These are phyloP conservation scores for Antrodiella citrinella DNA, from an alignment of 768 basidiomycete species.

Conservation along the genomic window DNA sequence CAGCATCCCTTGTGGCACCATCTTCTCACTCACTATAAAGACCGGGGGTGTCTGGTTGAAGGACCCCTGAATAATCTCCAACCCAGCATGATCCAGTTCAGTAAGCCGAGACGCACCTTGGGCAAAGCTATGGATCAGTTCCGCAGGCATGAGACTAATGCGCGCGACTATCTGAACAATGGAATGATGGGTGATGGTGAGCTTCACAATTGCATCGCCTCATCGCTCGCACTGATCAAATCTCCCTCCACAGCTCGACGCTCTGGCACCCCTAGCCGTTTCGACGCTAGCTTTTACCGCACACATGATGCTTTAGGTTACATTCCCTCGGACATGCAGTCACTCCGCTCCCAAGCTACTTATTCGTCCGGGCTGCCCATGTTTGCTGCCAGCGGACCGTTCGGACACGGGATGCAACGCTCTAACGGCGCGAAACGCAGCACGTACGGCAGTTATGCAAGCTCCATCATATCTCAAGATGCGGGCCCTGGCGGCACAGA, in stretches of 20 bases:
- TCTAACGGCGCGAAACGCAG: constrained; percentile 65
- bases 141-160: constrained; percentile 87
- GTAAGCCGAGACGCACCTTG: constrained; percentile 87
- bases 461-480: constrained; percentile 91
- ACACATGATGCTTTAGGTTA: constrained; percentile 91
- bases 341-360: constrained; percentile 92
- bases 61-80: constrained; percentile 95
- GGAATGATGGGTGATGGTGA: constrained; percentile 43
- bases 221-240: constrained; percentile 5
- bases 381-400: constrained; percentile 64
- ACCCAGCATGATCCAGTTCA: constrained; percentile 98
- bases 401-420: constrained; percentile 59
- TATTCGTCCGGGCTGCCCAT: constrained; percentile 89
- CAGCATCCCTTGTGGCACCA: constrained; percentile 99
- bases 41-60: constrained; percentile 88
- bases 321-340: constrained; percentile 93
- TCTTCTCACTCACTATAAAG: constrained; percentile 97
- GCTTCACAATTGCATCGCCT: constrained; percentile 15
- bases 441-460: constrained; percentile 74
- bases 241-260: constrained; percentile 37
- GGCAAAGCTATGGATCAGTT: constrained; percentile 89
- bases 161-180: constrained; percentile 60
- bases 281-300: constrained; percentile 92
- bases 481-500: constrained; percentile 57
- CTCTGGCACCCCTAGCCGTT: constrained; percentile 88